Evolutionary conservation across 2,329 filamentous ascomycete species (phyloP).

Genomic region (Thielaviopsis musarum): DNA sequence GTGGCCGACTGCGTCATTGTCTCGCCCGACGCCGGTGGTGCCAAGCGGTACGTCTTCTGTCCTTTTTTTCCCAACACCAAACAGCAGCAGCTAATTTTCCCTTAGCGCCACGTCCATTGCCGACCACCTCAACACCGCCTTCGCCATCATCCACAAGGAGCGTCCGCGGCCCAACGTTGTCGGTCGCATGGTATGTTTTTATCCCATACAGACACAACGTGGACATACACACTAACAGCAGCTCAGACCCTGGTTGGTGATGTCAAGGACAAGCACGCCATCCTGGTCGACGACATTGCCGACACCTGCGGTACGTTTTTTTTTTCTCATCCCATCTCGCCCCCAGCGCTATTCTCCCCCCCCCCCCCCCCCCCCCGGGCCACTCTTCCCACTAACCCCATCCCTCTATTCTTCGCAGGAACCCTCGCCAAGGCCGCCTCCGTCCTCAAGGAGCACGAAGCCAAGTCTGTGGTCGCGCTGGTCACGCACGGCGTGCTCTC

Average conservation of each 20-base stretch:
- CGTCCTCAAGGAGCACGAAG: slow-evolving; percentile 73
- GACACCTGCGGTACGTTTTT: slow-evolving; percentile 64
- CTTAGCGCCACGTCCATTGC: slow-evolving; percentile 66
- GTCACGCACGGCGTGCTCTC: slow-evolving; percentile 89
- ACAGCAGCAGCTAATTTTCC: slow-evolving; percentile 21
- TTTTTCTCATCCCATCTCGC: neutral
- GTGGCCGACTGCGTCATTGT: slow-evolving; percentile 82
- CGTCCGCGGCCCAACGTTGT: slow-evolving; percentile 74
- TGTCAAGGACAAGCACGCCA: slow-evolving; percentile 78
- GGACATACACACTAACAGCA: neutral
- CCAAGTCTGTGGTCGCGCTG: slow-evolving; percentile 78
- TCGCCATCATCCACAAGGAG: slow-evolving; percentile 95
- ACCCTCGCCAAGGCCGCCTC: slow-evolving; percentile 62
- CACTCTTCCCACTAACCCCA: too few relatives aligned
- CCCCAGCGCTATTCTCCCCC: neutral
- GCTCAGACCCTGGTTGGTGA: slow-evolving; percentile 58
- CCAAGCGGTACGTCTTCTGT: slow-evolving; percentile 42
- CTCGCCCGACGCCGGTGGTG: slow-evolving; percentile 84
- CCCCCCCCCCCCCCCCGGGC: neutral
- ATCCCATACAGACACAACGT: neutral
- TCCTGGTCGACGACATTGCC: slow-evolving; percentile 95
- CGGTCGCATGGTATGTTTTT: slow-evolving; percentile 51
- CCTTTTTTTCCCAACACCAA: neutral
- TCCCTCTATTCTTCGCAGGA: neutral
- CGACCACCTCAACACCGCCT: slow-evolving; percentile 75